A percentile compares a stretch with the other conserved stretches of the same genome.
phyloP scores from a whole-genome alignment of 2,329 filamentous ascomycete species.

The Clonostachys byssicola region DNA sequence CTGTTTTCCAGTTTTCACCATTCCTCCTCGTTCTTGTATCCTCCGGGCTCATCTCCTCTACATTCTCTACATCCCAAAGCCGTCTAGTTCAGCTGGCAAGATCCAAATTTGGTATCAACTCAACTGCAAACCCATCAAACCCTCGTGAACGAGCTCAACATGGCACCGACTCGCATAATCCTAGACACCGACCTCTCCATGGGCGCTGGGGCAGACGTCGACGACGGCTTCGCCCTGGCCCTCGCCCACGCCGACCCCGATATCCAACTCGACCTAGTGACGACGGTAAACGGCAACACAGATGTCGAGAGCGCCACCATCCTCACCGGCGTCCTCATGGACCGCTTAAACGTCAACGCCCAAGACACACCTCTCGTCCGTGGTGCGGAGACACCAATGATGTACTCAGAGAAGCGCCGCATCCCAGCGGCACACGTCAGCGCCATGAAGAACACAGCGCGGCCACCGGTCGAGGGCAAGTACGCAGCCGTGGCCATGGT shows the following conservation, averaged over 20 bases:
- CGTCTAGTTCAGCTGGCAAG: too few species aligned
- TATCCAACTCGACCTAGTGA: conserved; percentile 71
- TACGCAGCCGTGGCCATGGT: conserved; percentile 5
- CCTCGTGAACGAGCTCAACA: conserved; percentile 42
- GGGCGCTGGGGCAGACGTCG: conserved; percentile 58
- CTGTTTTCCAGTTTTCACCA: too few species aligned
- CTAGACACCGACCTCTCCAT: conserved; percentile 7
- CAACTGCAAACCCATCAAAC: too few species aligned
- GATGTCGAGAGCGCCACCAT: conserved; percentile 72
- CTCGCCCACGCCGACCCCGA: conserved; percentile 34
- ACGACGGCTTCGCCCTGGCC: conserved; percentile 51
- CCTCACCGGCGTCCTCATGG: conserved; percentile 5
- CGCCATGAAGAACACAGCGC: conserved; percentile 2
- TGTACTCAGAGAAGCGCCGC: conserved; percentile 1
- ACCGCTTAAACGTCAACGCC: conserved; percentile 1
- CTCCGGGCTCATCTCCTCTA: too few species aligned
- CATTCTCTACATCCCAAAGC: too few species aligned
- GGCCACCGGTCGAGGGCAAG: background rate
- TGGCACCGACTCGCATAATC: conserved; percentile 55
- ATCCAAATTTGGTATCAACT: too few species aligned
- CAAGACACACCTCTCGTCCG: conserved; percentile 3
- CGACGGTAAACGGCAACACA: conserved; percentile 83
- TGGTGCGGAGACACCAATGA: conserved; percentile 4
- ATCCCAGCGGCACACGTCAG: conserved; percentile 2
- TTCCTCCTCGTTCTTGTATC: too few species aligned